phyloP scores from a whole-genome alignment of 192 early-diverging fungal species.

The Coemansia brasiliensis region DNA sequence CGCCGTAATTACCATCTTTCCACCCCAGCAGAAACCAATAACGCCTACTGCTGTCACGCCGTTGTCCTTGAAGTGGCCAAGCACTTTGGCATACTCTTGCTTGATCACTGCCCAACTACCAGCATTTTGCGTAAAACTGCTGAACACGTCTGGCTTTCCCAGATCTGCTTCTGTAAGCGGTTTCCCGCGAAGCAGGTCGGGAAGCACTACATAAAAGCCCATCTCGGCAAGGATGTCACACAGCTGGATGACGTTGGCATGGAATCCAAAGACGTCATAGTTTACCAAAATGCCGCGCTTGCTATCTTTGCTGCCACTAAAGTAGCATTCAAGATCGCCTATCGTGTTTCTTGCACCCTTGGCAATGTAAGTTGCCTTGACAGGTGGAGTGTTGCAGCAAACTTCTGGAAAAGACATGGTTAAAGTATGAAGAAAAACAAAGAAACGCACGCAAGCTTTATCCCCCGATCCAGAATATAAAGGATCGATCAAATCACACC shows the following conservation, averaged over 20 bases:
- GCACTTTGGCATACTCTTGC: conserved; percentile 4
- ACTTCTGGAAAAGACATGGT: conserved; percentile 46
- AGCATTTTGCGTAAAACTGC: conserved; percentile 32
- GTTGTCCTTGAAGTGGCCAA: conserved; percentile 31
- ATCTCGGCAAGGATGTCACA: conserved; percentile 55
- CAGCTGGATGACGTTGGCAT: conserved; percentile 65
- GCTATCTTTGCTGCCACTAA: conserved; percentile 42
- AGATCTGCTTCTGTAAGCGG: conserved; percentile 40
- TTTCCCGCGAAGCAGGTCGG: conserved; percentile 64
- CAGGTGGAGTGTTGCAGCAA: conserved; percentile 60
- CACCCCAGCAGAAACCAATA: conserved; percentile 76
- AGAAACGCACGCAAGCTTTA: background rate
- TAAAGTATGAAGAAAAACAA: background rate
- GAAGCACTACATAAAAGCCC: conserved; percentile 65
- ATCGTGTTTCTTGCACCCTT: conserved; percentile 33
- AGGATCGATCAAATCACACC: too few species aligned
- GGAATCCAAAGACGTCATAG: conserved; percentile 70
- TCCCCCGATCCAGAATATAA: too few species aligned
- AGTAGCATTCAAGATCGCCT: conserved; percentile 42
- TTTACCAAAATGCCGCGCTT: conserved; percentile 65
- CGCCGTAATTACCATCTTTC: conserved; percentile 56
- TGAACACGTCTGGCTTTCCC: conserved; percentile 38
- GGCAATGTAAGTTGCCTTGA: conserved; percentile 49
- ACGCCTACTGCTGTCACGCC: conserved; percentile 57
- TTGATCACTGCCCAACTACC: conserved; percentile 34